Conservation (phyloP, 441 rosid genomes). For the Adansonia grandidieri region DNA sequence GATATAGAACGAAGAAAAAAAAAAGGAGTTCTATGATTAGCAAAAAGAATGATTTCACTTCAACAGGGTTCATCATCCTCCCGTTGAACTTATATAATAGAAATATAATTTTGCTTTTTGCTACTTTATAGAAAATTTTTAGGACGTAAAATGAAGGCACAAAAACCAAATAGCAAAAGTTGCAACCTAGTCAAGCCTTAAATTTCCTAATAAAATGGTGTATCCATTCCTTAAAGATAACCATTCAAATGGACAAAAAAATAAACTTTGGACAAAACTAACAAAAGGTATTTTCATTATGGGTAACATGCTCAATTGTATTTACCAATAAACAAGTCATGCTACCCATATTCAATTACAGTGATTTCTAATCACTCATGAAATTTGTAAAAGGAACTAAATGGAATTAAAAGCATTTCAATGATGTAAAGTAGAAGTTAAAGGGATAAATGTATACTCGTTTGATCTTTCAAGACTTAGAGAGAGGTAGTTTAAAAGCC, state of each 20-base stretch:
- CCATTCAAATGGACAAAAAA: neutral
- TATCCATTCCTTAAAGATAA: neutral
- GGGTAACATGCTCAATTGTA: neutral
- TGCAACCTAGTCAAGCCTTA: neutral
- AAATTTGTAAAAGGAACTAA: neutral
- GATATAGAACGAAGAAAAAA: neutral
- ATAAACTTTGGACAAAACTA: neutral
- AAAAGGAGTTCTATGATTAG: neutral
- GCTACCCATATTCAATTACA: neutral
- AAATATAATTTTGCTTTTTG: neutral
- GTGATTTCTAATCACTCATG: neutral
- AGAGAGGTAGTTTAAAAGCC: conserved; percentile 68
- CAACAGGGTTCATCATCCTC: conserved; percentile 1
- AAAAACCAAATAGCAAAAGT: neutral
- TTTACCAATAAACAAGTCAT: neutral
- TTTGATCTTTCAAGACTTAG: conserved; percentile 53
- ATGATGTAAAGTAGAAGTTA: neutral
- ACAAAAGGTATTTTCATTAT: conserved; percentile 16
- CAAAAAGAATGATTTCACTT: neutral
- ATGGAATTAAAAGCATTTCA: conserved; percentile 16
- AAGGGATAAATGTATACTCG: conserved; percentile 60
- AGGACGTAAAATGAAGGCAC: neutral
- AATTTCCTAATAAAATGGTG: neutral
- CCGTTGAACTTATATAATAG: neutral
- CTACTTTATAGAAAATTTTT: conserved; percentile 10